Conservation (phyloP, 768 basidiomycete species). For the Myochromella boudieri region DNA sequence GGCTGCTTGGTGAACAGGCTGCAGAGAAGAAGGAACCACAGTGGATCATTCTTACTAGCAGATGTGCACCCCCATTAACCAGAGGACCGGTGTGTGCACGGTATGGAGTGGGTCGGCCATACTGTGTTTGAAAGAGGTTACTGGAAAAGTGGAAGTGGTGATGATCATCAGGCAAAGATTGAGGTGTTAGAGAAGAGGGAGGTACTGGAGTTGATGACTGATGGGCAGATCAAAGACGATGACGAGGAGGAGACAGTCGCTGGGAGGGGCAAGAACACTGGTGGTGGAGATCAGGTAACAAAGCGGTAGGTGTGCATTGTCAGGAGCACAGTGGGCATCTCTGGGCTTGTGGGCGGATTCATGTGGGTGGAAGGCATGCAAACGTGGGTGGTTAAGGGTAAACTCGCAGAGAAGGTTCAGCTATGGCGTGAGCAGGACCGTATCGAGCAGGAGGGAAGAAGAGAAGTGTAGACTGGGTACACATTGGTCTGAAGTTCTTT, state of each 20-base stretch:
- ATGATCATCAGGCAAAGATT: slow-evolving; percentile 66
- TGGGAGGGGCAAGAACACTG: slow-evolving; percentile 14
- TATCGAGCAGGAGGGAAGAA: slow-evolving; percentile 64
- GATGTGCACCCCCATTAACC: slow-evolving; percentile 71
- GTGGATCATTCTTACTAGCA: slow-evolving; percentile 68
- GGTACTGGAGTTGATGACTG: slow-evolving; percentile 48
- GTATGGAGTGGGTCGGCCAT: slow-evolving; percentile 94
- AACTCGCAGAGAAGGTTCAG: slow-evolving; percentile 65
- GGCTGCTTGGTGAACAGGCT: slow-evolving; percentile 11
- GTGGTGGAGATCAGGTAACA: slow-evolving; percentile 40
- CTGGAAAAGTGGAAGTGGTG: slow-evolving; percentile 87
- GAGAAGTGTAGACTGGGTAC: slow-evolving; percentile 61
- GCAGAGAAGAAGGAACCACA: slow-evolving; percentile 28
- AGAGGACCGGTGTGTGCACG: slow-evolving; percentile 95
- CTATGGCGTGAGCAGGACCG: slow-evolving; percentile 71
- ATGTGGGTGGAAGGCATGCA: slow-evolving; percentile 58
- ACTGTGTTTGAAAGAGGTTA: slow-evolving; percentile 91
- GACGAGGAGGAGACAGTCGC: slow-evolving; percentile 35
- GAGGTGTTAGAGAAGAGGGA: slow-evolving; percentile 74
- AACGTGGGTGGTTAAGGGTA: slow-evolving; percentile 64
- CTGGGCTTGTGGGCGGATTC: slow-evolving; percentile 75
- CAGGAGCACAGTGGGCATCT: slow-evolving; percentile 67
- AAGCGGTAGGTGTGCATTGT: slow-evolving; percentile 74
- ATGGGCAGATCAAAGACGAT: slow-evolving; percentile 84
- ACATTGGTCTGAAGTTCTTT: slow-evolving; percentile 60